Evolutionary conservation across 768 basidiomycete genomes (phyloP).

Genomic region (Cytidiella melzeri): DNA sequence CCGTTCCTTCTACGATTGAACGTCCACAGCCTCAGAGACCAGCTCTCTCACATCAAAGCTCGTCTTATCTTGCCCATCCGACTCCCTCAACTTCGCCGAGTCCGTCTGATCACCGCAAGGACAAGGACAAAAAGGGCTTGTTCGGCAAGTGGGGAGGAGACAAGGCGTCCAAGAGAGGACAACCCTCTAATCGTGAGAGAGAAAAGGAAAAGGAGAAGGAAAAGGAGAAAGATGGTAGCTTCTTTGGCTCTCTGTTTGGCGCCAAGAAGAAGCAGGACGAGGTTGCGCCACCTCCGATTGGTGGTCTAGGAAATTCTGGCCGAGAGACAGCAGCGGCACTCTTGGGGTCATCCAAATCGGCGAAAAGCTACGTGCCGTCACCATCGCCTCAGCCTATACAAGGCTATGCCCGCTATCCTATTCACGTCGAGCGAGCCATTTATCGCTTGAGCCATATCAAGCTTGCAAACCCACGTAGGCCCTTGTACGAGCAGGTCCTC

Average conservation of each 20-base stretch:
- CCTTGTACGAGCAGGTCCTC: slow-evolving; percentile 93
- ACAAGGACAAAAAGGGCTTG: slow-evolving; percentile 70
- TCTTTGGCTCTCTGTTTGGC: slow-evolving; percentile 90
- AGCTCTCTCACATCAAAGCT: slow-evolving; percentile 21
- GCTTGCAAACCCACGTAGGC: slow-evolving; percentile 92
- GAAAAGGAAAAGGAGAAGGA: slow-evolving; percentile 55
- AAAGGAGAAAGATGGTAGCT: slow-evolving; percentile 70
- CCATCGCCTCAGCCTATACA: slow-evolving; percentile 49
- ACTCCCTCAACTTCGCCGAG: slow-evolving; percentile 27
- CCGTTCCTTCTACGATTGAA: background rate
- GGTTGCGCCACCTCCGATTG: slow-evolving; percentile 28
- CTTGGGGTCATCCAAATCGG: slow-evolving; percentile 77
- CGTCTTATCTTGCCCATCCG: slow-evolving; percentile 17
- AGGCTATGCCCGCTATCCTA: slow-evolving; percentile 80
- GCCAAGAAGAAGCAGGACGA: slow-evolving; percentile 86
- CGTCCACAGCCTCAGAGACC: slow-evolving; percentile 21
- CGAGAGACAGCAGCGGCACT: slow-evolving; percentile 85
- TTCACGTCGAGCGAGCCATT: slow-evolving; percentile 97
- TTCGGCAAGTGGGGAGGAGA: slow-evolving; percentile 65
- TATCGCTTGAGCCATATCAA: slow-evolving; percentile 98
- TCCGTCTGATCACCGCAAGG: slow-evolving; percentile 35
- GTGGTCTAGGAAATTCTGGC: slow-evolving; percentile 41
- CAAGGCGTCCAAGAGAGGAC: slow-evolving; percentile 52
- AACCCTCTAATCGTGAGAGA: slow-evolving; percentile 37
- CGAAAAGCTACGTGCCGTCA: slow-evolving; percentile 57